Evolutionary conservation across 345 rosid species (phyloP), one percentile per base, ranked within the genome.

Genomic region (Cardamine resedifolia): DNA sequence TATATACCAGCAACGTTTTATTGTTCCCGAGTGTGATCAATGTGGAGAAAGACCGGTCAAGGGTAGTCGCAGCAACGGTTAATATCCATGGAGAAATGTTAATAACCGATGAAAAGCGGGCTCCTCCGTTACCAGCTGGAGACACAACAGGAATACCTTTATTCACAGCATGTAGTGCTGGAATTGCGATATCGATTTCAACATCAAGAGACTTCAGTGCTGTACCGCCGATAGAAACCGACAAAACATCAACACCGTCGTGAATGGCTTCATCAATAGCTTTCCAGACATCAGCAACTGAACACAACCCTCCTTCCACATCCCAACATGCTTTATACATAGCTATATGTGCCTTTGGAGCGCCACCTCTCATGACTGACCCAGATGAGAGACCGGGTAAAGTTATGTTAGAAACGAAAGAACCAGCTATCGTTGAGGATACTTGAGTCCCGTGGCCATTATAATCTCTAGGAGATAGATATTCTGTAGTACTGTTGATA

Each of bases 371-470:
- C 76, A 72, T 70, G 39, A 36, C n/a, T n/a, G 67, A 73, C 2
- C 70, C 70, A 63, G 39, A 2, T 18, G 68, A 1, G 50, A 83
- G 80, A 27, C 82, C 85, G 1, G 74, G 73, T 1, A 71, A 77
- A 1, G 79, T 79, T 19, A 83, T 74, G 3, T 82, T 81, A 20
- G 81, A 73, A 24, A 82, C 77, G n/a, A 63, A 81, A 1, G 83
- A 77, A n/a, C 88, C 88, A 19, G 76, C 86, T 3, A 77, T 80
- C 20, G 78, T 72, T 8, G 87, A 79, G 6, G 87, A 81, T 1
- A 86, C 83, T 64, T 77, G 82, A 2, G 86, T 86, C 52, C 90
- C 86, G 31, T 86, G 90, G n/a, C 87, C 87, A 41, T 63, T 73
- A 38, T 63, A 71, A 72, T 86, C 90, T 21, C 86, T 71, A 5